A percentile compares a stretch with the other conserved stretches of the same genome.
Evolutionary conservation across 305 asterid genomes (phyloP).

Genomic region (Fraxinus floribunda): DNA sequence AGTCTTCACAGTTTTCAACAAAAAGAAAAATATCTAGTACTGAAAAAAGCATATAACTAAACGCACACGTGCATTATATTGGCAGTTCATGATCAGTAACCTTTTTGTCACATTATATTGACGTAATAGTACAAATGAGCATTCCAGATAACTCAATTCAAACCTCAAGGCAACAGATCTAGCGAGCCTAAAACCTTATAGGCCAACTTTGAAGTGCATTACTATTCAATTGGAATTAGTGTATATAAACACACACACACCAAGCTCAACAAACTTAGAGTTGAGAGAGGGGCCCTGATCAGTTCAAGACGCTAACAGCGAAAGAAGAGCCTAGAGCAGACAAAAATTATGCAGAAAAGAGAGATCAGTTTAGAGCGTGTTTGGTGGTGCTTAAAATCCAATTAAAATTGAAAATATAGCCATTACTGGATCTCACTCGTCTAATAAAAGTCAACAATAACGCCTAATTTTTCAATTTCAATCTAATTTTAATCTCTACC

Average conservation of each 20-base stretch:
- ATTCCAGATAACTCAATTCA: slow-evolving; percentile 1
- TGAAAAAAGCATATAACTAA: slow-evolving; percentile 1
- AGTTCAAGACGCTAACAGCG: not conserved
- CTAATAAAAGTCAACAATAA: too few relatives aligned
- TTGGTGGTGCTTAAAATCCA: too few relatives aligned
- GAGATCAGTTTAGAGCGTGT: not conserved
- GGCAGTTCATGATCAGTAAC: slow-evolving; percentile 1
- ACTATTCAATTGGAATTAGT: not conserved
- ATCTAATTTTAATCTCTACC: too few relatives aligned
- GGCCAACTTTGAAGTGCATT: slow-evolving; percentile 1
- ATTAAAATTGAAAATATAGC: too few relatives aligned
- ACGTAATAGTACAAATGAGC: not conserved
- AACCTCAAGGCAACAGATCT: slow-evolving; percentile 13
- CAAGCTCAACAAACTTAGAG: not conserved
- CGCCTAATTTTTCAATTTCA: too few relatives aligned
- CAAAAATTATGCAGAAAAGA: not conserved
- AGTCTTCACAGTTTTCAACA: slow-evolving; percentile 13
- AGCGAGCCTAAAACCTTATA: not conserved
- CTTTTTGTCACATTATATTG: not conserved
- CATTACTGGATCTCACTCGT: too few relatives aligned
- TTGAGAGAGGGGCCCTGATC: not conserved
- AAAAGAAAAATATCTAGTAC: slow-evolving; percentile 4
- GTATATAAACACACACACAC: not conserved
- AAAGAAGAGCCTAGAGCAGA: not conserved
- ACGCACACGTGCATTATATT: not conserved